Evolutionary conservation across 2,329 filamentous ascomycete genomes (phyloP), one percentile per base, ranked within the genome.

Genomic region (Torrubiellomyces zombiae): DNA sequence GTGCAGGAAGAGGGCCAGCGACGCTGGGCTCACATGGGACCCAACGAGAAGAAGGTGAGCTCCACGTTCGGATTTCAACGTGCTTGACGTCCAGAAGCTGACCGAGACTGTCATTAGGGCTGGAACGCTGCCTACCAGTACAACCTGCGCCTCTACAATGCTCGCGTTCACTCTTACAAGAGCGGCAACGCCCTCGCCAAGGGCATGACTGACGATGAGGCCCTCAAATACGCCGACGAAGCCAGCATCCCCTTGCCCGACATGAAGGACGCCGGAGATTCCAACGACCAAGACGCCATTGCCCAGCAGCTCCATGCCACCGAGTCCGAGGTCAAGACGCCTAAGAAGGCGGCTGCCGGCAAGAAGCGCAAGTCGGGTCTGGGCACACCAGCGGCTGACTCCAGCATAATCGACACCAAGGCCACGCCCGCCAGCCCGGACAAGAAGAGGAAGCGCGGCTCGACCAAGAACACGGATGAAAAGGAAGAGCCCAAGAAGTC

Each of bases 1-100:
- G 79, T 95, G 24, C 77, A 83, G 45, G 72, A 80, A 31, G 83
- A 93, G 53, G 81, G 83, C 20, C 85, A 82, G 44, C 72, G 73
- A 40, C 70, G 85, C 42, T 94, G 86, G 86, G 67, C 73, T 32
- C 66, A 69, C 35, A 82, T 94, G 75, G 58, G 60, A 6, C 63
- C 74, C 2, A 53, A 58, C 7, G 76, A 91, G 56, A 91, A 91
- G 56, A 30, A 30, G 29, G 28, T 30, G 19, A 28, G 28, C 3
- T 18, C 21, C 21, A 18, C 16, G 18, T 16, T 16, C 17, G n/a
- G n/a, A n/a, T n/a, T n/a, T n/a, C n/a, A n/a, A n/a, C n/a, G n/a
- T n/a, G n/a, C n/a, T n/a, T n/a, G n/a, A n/a, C n/a, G n/a, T n/a
- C n/a, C n/a, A n/a, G n/a, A n/a, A n/a, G n/a, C n/a, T n/a, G n/a